Evolutionary conservation across 2,329 filamentous ascomycete species (phyloP), one percentile per base, ranked within the genome.

Genomic region (Colletotrichum sp.): DNA sequence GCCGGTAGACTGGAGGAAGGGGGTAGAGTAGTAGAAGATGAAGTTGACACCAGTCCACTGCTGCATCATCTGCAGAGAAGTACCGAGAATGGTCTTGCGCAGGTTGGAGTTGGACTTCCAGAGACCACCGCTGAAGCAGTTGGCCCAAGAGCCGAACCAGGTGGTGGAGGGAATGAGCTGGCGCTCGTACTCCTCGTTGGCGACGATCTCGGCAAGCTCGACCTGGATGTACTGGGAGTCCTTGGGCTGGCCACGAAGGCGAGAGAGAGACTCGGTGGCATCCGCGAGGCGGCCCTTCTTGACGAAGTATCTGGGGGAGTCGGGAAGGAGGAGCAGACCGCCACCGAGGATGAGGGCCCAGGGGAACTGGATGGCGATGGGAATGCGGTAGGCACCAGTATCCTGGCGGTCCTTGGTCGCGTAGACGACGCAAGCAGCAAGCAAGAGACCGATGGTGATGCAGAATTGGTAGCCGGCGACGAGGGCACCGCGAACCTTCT

Each of bases 31-130:
- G 88, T 95, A 94, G 89, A 96, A 97, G 89, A 97, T 95, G 86
- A 96, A 98, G 90, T 98, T 98, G 86, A 98, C 94, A 88, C 95
- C 95, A 30, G 94, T 96, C 88, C 89, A 91, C 85, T 94, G 93
- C 85, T 95, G 93, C 93, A 95, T 94, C 93, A 95, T 95, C 88
- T 95, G 93, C 38, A 95, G 88, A 30, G 92, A 93, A 60, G 92
- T 94, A 80, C 93, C 93, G 60, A 95, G 88, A 75, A 95, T 92
- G 30, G 93, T 93, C 79, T 92, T 91, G 81, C 93, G 93, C 72
- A 94, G 83, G 88, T 92, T 95, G 77, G 92, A 92, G 79, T 92
- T 93, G 77, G 89, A 87, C 73, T 90, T 89, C 77, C 80, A 87
- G 78, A 95, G 88, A 79, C 92, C 90, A 79, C 94, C 91, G 77